These are phyloP conservation scores for Cryptococcus deneoformans DNA, from an alignment of 1,284 basidiomycete genomes.

Conservation along the genomic window DNA sequence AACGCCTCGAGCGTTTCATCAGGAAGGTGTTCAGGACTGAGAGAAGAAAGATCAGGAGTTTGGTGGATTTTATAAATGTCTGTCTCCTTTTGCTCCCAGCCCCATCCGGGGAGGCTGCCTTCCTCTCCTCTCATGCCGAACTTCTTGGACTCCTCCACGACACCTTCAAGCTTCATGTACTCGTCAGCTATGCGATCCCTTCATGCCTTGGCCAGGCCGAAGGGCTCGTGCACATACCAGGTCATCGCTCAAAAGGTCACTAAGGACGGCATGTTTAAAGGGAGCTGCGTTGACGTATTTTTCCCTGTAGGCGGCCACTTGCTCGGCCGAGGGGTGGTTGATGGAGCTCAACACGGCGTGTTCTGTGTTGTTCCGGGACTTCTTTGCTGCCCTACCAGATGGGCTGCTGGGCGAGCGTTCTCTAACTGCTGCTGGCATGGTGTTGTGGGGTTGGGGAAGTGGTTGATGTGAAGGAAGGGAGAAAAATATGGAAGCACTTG, in stretches of 20 bases:
- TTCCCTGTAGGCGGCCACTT: slow-evolving; percentile 25
- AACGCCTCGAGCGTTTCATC: slow-evolving; percentile 63
- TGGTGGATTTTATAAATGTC: slow-evolving; percentile 99
- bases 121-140: slow-evolving; percentile 48
- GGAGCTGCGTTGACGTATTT: slow-evolving; percentile 64
- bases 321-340: slow-evolving; percentile 21
- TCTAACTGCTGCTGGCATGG: slow-evolving; percentile 30
- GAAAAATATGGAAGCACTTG: slow-evolving; percentile 1
- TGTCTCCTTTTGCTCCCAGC: slow-evolving; percentile 95
- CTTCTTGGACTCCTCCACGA: slow-evolving; percentile 57
- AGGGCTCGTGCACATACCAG: slow-evolving; percentile 56
- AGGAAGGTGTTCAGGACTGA: slow-evolving; percentile 63
- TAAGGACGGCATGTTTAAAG: slow-evolving; percentile 80
- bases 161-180: slow-evolving; percentile 58
- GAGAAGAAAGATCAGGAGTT: slow-evolving; percentile 94
- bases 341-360: slow-evolving; percentile 18
- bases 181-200: slow-evolving; percentile 7
- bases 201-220: not conserved
- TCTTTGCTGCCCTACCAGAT: slow-evolving; percentile 19
- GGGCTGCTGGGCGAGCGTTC: slow-evolving; percentile 21
- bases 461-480: not conserved
- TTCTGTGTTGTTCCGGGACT: slow-evolving; percentile 17
- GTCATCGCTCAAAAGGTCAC: slow-evolving; percentile 79
- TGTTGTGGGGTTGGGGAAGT: not conserved
- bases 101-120: slow-evolving; percentile 51